These are phyloP conservation scores for Emmonsiellopsis sp. DNA, from an alignment of 2,329 filamentous ascomycete species.

Conservation along the genomic window DNA sequence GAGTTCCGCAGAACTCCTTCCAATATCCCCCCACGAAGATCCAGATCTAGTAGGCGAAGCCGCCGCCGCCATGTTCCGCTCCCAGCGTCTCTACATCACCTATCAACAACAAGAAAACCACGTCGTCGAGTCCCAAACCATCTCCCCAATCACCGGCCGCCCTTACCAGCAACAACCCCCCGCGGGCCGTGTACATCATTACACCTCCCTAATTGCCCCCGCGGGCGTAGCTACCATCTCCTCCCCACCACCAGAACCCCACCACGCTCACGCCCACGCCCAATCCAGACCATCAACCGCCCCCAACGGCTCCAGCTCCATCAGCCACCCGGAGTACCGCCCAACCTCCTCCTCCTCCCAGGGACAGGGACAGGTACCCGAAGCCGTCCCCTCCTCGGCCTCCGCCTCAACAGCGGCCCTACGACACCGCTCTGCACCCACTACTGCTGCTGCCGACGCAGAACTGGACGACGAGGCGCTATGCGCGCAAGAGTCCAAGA, in stretches of 20 bases:
- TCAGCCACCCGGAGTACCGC: neutral
- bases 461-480: constrained; percentile 17
- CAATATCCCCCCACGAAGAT: constrained; percentile 52
- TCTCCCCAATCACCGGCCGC: neutral
- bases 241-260: neutral
- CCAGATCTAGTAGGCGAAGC: constrained; percentile 59
- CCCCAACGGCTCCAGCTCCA: neutral
- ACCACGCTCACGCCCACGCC: neutral
- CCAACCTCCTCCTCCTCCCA: neutral
- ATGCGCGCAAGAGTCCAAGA: constrained; percentile 22
- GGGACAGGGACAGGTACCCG: too few relatives aligned
- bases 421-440: neutral
- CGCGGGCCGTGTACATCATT: constrained; percentile 28
- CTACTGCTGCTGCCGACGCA: constrained; percentile 1
- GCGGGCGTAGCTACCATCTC: neutral
- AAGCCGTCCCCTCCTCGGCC: too few relatives aligned
- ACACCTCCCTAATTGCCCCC: constrained; percentile 11
- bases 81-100: constrained; percentile 42
- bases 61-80: constrained; percentile 49
- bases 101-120: constrained; percentile 42
- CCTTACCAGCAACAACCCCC: constrained; percentile 19
- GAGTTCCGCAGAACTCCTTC: constrained; percentile 10
- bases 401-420: neutral
- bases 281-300: neutral
- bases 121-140: neutral